Evolutionary conservation across 2,329 filamentous ascomycete genomes (phyloP).

Genomic region (Beauveria rudraprayagi): DNA sequence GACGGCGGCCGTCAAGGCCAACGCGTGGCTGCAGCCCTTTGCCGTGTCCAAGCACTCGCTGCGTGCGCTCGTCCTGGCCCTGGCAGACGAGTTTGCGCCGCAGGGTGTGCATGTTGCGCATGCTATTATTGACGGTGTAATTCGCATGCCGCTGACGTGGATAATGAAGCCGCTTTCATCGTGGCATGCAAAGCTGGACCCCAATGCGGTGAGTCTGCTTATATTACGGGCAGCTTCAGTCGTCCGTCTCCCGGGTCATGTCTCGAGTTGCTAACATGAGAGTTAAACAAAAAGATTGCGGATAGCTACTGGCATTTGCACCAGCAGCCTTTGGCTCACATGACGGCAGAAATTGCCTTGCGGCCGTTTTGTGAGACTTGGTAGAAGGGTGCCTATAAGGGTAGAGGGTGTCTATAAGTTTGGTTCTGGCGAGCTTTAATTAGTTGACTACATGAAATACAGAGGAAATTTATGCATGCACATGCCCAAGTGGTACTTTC

Average conservation of each 20-base stretch:
- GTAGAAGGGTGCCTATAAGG: neutral
- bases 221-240: neutral
- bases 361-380: conserved; percentile 9
- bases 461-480: neutral
- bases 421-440: no score
- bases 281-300: neutral
- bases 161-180: conserved; percentile 10
- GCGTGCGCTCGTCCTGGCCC: neutral
- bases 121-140: conserved; percentile 10
- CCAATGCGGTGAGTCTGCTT: conserved; percentile 2
- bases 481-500: no score
- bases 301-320: conserved; percentile 12
- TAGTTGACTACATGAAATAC: neutral
- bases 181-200: conserved; percentile 10
- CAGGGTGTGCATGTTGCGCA: conserved; percentile 11
- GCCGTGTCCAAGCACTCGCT: conserved; percentile 8
- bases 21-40: conserved; percentile 12
- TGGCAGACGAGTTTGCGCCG: conserved; percentile 8
- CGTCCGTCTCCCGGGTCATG: no score
- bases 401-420: neutral
- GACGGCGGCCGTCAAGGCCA: conserved; percentile 10
- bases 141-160: conserved; percentile 11
- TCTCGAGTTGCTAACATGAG: neutral
- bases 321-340: neutral
- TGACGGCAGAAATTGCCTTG: conserved; percentile 1